Conservation (phyloP, 176 grass and related monocot species). For the Alopecurus myosuroides region DNA sequence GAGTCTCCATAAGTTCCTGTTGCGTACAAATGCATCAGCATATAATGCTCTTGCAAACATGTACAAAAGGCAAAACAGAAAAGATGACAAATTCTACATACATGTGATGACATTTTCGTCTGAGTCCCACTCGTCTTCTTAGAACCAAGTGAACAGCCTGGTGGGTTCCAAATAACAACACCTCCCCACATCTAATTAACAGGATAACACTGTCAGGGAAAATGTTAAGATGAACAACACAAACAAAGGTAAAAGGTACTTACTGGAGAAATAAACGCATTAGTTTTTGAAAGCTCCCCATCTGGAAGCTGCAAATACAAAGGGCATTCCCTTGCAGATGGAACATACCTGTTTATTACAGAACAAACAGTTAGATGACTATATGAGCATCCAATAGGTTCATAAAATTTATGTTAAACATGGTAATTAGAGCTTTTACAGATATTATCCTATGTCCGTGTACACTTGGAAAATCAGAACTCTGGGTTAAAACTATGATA, state of each 20-base stretch:
- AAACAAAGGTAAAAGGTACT: slow-evolving; percentile 23
- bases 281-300: slow-evolving; percentile 70
- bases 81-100: slow-evolving; percentile 23
- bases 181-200: slow-evolving; percentile 92
- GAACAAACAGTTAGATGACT: slow-evolving; percentile 12
- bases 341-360: slow-evolving; percentile 60
- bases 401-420: slow-evolving; percentile 6
- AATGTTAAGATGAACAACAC: slow-evolving; percentile 25
- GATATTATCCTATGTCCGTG: not conserved
- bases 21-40: slow-evolving; percentile 24
- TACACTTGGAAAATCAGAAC: slow-evolving; percentile 24
- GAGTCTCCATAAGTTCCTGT: slow-evolving; percentile 84
- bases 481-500: not conserved
- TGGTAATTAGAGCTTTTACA: not conserved
- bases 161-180: slow-evolving; percentile 91
- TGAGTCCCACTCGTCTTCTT: slow-evolving; percentile 10
- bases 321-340: slow-evolving; percentile 92
- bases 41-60: slow-evolving; percentile 27
- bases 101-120: slow-evolving; percentile 66
- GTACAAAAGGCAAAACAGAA: not conserved
- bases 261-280: slow-evolving; percentile 99
- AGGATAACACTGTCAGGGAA: slow-evolving; percentile 20
- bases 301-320: slow-evolving; percentile 77
- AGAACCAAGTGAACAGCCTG: slow-evolving; percentile 47
- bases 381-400: slow-evolving; percentile 5